A percentile compares a stretch with the other conserved stretches of the same genome.
phyloP scores from a whole-genome alignment of 2,329 filamentous ascomycete genomes.

The Phialocephala subalpina region DNA sequence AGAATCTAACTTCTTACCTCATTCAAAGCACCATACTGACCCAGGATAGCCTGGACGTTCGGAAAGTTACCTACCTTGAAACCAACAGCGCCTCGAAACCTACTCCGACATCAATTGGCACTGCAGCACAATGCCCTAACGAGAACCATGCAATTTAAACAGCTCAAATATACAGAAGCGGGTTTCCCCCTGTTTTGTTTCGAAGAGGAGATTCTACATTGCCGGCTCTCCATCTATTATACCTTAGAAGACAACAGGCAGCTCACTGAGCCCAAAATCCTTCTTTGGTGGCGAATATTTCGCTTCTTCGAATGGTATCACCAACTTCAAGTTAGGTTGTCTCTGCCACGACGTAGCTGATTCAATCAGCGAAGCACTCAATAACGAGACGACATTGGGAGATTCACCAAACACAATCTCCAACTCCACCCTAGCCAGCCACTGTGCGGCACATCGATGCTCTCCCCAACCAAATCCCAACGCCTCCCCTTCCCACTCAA shows the following conservation, averaged over 20 bases:
- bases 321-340: slow-evolving; percentile 50
- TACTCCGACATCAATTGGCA: no score
- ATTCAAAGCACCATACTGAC: no score
- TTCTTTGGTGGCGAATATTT: slow-evolving; percentile 48
- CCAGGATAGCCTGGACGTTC: no score
- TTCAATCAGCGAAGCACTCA: not conserved
- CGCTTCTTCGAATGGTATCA: slow-evolving; percentile 49
- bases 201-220: not conserved
- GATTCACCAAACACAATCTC: slow-evolving; percentile 52
- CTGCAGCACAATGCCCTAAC: no score
- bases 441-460: slow-evolving; percentile 56
- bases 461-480: slow-evolving; percentile 56
- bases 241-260: slow-evolving; percentile 41
- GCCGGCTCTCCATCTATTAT: not conserved
- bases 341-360: slow-evolving; percentile 45
- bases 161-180: no score
- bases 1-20: no score
- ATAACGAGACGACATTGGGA: not conserved
- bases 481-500: slow-evolving; percentile 44
- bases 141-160: no score
- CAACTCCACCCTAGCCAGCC: slow-evolving; percentile 52
- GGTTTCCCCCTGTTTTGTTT: no score
- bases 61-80: no score
- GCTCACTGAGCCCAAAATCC: slow-evolving; percentile 51
- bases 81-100: no score